Evolutionary conservation across 2,329 filamentous ascomycete genomes (phyloP), one percentile per base, ranked within the genome.

Genomic region (Gnomoniopsis smithogilvyi): DNA sequence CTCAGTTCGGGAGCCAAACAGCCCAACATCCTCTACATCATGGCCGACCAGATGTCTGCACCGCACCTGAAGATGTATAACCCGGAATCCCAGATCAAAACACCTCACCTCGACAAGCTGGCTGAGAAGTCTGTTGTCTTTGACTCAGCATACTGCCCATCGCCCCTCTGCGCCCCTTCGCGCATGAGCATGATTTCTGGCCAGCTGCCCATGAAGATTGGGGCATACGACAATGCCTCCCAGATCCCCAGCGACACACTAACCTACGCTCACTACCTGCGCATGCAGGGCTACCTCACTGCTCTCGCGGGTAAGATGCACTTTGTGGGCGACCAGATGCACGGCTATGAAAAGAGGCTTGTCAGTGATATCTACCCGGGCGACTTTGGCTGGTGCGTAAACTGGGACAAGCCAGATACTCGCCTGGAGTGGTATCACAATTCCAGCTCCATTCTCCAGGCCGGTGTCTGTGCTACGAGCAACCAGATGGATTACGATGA

Each of bases 401-500:
- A 96, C 76, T 97, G 93, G 93, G 93, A 97, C 71, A 87, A 93
- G 72, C 92, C 93, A 12, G 88, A 92, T 36, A 87, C 86, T 45
- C 85, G 93, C 49, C 85, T 94, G 46, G 93, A 97, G 75, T 97
- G 92, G 91, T 97, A 95, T 72, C 93, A 97, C 80, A 96, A 97
- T 72, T 92, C 93, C 75, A 93, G 91, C 69, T 96, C 92, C 7
- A 94, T 97, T 66, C 79, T 94, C 68, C 92, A 97, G 73, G 93
- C 93, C 0, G 93, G 93, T 11, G 85, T 89, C 33, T 96, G 92
- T 67, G 89, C 96, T 45, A 85, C 92, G 65, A 96, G 91, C 75
- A 97, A 97, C 76, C 93, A 97, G 79, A 82, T 97, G 54, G 93
- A 97, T 72, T 97, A 94, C 67, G 93, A 97, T 68, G 93, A 96